Percentiles rank a stretch among this genome's conserved stretches.
These are phyloP conservation scores for Naegleria fowleri DNA, from an alignment of 208 protist genomes.

Conservation along the genomic window DNA sequence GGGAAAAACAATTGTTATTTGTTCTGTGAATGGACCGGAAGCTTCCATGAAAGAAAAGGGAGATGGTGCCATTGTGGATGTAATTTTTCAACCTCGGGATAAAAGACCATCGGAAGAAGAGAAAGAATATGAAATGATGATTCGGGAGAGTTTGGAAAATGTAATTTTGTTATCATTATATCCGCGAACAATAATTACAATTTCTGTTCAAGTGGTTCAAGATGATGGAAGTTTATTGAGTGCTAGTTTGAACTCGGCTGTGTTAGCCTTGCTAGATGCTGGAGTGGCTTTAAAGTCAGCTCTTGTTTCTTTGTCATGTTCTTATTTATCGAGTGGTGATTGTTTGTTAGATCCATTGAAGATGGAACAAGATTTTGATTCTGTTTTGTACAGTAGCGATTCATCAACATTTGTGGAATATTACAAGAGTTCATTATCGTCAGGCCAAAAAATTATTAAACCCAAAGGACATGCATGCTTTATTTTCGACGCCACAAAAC, in stretches of 20 bases:
- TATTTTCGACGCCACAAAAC: neutral
- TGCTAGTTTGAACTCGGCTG: neutral
- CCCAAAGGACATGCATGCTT: neutral
- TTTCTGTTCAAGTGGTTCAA: neutral
- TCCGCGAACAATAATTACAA: neutral
- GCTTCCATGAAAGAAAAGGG: neutral
- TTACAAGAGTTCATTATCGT: neutral
- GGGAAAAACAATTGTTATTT: neutral
- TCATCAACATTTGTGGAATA: neutral
- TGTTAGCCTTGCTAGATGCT: neutral
- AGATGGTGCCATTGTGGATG: neutral
- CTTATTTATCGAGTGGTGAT: neutral
- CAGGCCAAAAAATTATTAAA: neutral
- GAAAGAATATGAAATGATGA: neutral
- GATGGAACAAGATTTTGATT: neutral
- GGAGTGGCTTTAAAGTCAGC: neutral
- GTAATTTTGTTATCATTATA: neutral
- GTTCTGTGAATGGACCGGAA: neutral
- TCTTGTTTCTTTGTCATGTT: neutral
- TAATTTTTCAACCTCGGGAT: neutral
- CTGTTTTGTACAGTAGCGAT: neutral
- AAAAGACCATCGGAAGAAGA: neutral
- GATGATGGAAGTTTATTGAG: neutral
- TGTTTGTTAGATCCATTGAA: neutral
- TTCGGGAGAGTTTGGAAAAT: neutral